Percentiles rank a stretch among this genome's conserved stretches.
These are phyloP conservation scores for Salvia splendens DNA, from an alignment of 257 asterid genomes.

Conservation along the genomic window DNA sequence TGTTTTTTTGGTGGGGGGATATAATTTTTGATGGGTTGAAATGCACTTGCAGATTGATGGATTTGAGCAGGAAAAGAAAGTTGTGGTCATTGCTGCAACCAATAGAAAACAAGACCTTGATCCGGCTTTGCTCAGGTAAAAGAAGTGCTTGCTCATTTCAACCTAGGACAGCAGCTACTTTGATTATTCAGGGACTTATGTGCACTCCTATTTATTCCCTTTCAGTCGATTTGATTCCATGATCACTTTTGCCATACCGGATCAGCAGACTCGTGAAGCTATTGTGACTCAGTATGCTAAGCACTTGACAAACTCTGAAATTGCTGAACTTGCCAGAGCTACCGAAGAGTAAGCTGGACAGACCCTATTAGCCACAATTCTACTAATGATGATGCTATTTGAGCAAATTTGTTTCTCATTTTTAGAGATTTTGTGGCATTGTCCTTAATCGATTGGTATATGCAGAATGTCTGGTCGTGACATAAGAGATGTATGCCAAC, in stretches of 20 bases:
- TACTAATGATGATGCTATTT: neutral
- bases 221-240: constrained; percentile 91
- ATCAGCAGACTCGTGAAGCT: constrained; percentile 79
- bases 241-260: constrained; percentile 79
- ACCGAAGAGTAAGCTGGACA: constrained; percentile 62
- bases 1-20: too few species aligned
- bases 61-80: constrained; percentile 93
- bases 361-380: constrained; percentile 4
- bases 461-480: constrained; percentile 94
- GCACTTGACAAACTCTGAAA: constrained; percentile 71
- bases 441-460: neutral
- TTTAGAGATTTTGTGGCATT: constrained; percentile 7
- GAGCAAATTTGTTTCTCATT: neutral
- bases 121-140: constrained; percentile 89
- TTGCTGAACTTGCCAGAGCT: constrained; percentile 65
- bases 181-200: constrained; percentile 14
- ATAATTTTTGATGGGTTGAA: neutral
- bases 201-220: constrained; percentile 28
- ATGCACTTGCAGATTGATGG: constrained; percentile 81
- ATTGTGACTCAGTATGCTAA: constrained; percentile 88
- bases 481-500: constrained; percentile 92
- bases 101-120: constrained; percentile 95
- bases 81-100: constrained; percentile 95
- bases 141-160: constrained; percentile 18
- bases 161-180: neutral